phyloP scores from a whole-genome alignment of 768 basidiomycete genomes.

The Terana coerulea region DNA sequence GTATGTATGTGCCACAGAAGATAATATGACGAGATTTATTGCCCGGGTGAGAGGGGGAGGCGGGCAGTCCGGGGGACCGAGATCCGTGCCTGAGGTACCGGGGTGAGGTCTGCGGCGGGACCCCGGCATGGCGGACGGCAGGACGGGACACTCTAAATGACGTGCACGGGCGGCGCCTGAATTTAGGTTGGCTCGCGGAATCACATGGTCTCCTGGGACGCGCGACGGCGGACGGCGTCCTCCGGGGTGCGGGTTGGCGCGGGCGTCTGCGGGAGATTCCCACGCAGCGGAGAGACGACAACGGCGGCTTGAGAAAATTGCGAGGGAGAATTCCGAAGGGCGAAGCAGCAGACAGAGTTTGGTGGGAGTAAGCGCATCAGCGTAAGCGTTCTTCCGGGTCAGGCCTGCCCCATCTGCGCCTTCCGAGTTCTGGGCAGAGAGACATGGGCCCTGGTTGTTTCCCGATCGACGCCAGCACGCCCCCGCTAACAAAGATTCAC shows the following conservation, averaged over 20 bases:
- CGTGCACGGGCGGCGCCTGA: background rate
- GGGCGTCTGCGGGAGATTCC: background rate
- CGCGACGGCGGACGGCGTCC: background rate
- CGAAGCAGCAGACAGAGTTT: background rate
- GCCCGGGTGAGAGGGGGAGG: background rate
- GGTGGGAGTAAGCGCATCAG: constrained; percentile 3
- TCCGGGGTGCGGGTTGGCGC: too few relatives aligned
- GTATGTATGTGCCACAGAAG: too few relatives aligned
- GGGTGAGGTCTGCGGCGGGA: background rate
- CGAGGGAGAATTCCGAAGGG: background rate
- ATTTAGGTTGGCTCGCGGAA: background rate
- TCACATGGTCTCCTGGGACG: background rate
- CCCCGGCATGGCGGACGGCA: background rate
- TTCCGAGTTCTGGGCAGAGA: background rate
- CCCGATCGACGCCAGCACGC: constrained; percentile 26
- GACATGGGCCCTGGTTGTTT: constrained; percentile 10
- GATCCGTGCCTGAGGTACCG: constrained; percentile 7
- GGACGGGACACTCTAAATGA: constrained; percentile 4
- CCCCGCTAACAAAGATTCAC: constrained; percentile 21
- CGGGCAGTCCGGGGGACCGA: constrained; percentile 1
- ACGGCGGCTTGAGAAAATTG: background rate
- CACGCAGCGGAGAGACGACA: background rate
- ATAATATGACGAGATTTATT: too few relatives aligned
- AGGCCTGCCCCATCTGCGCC: constrained; percentile 3
- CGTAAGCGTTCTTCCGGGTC: background rate